Evolutionary conservation across 2,329 filamentous ascomycete genomes (phyloP).

Genomic region (Venturiaceae sp.): DNA sequence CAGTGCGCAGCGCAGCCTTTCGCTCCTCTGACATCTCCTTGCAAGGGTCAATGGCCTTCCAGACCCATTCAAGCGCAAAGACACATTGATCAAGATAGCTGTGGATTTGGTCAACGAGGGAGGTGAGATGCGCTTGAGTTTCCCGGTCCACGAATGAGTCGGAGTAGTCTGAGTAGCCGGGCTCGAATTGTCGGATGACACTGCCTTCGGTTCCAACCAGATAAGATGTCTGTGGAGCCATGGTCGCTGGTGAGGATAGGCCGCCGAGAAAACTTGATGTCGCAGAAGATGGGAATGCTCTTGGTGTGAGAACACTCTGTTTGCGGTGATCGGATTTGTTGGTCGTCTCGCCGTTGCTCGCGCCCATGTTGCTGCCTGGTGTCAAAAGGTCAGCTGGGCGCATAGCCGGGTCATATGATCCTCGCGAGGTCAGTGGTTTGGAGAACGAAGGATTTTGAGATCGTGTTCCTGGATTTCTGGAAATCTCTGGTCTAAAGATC

Average conservation of each 20-base stretch:
- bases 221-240: not conserved
- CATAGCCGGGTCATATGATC: conserved; percentile 42
- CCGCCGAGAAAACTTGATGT: not conserved
- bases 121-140: not conserved
- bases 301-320: conserved; percentile 21
- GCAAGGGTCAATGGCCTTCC: not conserved
- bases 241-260: not conserved
- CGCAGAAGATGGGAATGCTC: conserved; percentile 47
- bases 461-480: not conserved
- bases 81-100: not conserved
- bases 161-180: not conserved
- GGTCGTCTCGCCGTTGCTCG: not conserved
- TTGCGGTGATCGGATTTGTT: conserved; percentile 53
- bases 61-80: not conserved
- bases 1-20: not conserved
- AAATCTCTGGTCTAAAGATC: not conserved
- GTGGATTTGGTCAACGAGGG: not conserved
- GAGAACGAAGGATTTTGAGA: not conserved
- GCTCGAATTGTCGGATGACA: not conserved
- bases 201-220: conserved; percentile 1
- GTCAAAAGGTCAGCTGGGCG: not conserved
- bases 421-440: conserved; percentile 56
- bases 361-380: conserved; percentile 1
- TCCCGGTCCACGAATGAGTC: conserved; percentile 1
- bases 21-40: not conserved